Base-by-base conservation (phyloP, 306 rosid species). In the Lathyrus tuberosus region DNA sequence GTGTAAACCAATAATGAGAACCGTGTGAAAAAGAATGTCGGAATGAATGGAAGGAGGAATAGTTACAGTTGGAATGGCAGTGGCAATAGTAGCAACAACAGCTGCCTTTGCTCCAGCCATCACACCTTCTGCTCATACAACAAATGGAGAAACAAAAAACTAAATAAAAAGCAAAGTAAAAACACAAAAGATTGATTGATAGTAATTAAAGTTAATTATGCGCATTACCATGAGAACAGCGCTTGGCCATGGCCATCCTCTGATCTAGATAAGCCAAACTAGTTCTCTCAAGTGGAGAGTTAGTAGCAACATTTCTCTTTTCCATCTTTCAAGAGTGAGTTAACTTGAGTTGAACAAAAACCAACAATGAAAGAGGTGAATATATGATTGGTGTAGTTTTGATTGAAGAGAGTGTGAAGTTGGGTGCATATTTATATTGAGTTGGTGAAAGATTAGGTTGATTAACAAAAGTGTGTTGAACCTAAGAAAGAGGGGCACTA, bases 81-180 rank as follows among this genome's bases (percentile, higher is more conserved):
- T 87, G 70, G 95, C 98, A 83, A 94, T 79, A 60, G 78, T 79
- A 40, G 98, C 98, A 62, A 85, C 77, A 28, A 84, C 83, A 70
- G 98, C 98, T 75, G 97, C 98, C 75, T 88, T 90, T 10, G 90
- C 96, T 84, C 98, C 97, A 17, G 98, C 95, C 66, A 88, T 88
- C 58, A 84, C 98, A 44, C 97, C 97, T 83, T 94, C 98, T 90
- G 86, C 79, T 80, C 18, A 38, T 47, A 49, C 64, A 62, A 8
- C 1, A 46, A 46, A 75, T 10, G n/a, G 44, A 52, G 15, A 71
- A 35, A 35, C 10, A 57, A 14, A 12, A 26, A 56, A 28, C 2
- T 33, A 1, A 22, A 11, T 5, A 14, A 28, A 13, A 57, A n/a
- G n/a, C 62, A 57, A 57, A 28, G 20, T 8, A 33, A 16, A 57